Conservation (phyloP, 1,284 basidiomycete species). For the Retiboletus flavoniger region DNA sequence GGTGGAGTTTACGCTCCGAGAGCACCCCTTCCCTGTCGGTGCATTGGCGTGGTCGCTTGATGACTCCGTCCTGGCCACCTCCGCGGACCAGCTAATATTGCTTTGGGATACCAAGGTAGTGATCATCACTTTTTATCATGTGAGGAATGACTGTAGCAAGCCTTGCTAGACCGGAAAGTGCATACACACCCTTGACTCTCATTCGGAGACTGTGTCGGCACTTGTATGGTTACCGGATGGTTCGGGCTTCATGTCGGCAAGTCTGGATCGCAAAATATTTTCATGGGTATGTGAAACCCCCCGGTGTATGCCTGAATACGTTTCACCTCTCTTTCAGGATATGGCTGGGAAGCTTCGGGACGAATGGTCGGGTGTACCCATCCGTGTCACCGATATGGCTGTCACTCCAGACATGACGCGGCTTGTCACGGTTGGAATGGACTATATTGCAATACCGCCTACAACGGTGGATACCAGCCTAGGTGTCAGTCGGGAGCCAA, state of each 20-base stretch:
- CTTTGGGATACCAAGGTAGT: constrained; percentile 84
- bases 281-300: constrained; percentile 69
- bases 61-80: constrained; percentile 78
- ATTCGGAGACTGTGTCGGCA: constrained; percentile 83
- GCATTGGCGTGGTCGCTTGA: constrained; percentile 90
- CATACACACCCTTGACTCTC: constrained; percentile 63
- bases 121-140: constrained; percentile 10
- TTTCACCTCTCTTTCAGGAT: constrained; percentile 49
- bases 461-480: constrained; percentile 33
- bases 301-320: constrained; percentile 7
- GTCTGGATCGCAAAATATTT: constrained; percentile 84
- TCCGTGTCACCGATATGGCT: constrained; percentile 85
- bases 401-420: constrained; percentile 84
- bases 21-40: constrained; percentile 77
- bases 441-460: constrained; percentile 36
- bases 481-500: constrained; percentile 37
- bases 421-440: constrained; percentile 82
- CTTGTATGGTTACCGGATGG: constrained; percentile 89
- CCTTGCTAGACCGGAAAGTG: constrained; percentile 63
- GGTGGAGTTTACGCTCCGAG: constrained; percentile 58
- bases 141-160: not conserved
- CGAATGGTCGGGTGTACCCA: constrained; percentile 71
- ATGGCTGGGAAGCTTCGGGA: constrained; percentile 69
- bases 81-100: constrained; percentile 75
- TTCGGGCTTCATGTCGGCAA: constrained; percentile 86